Evolutionary conservation across 495 filamentous ascomycete genomes (phyloP), one percentile per base, ranked within the genome.

Genomic region (Eremomyces bilateralis): DNA sequence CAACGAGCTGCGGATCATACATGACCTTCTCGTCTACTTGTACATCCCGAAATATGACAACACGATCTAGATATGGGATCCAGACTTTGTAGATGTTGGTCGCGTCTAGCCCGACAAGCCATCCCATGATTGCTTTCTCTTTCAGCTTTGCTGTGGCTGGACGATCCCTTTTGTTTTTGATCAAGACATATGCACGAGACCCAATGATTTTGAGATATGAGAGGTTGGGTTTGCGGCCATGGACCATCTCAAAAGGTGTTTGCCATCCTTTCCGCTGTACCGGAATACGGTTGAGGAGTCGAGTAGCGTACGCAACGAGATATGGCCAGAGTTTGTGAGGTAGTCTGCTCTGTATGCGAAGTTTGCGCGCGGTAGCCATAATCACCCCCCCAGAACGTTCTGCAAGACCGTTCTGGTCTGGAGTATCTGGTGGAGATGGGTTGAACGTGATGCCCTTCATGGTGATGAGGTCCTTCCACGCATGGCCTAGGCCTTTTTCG

Each of bases 271-370:
- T 15, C 2, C 4, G 15, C 29, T 36, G 12, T 18, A 20, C 42
- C 15, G 38, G 38, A 4, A 42, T 44, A n/a, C 38, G 18, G 27
- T 45, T 45, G 27, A 45, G 35, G 1, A 45, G 31, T 20, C 42
- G 42, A 8, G 21, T 35, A 4, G 29, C 11, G 25, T 15, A 33
- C 10, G 29, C 17, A 15, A 42, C 29, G n/a, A n/a, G n/a, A n/a
- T n/a, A n/a, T 18, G 32, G 33, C 3, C 31, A 15, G n/a, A 45
- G 35, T 11, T 15, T n/a, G 20, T 17, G 35, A 13, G 39, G 41
- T 25, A 44, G 29, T 21, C 25, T 15, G 16, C 31, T 20, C 12
- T 29, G 3, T 20, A 41, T 41, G 28, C 32, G 35, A n/a, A 44
- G 29, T 1, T 37, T 33, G 36, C 41, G 19, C 4, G 19, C 37